These are phyloP conservation scores for Chloris gayana DNA, from an alignment of 176 grass and related monocot genomes.

Conservation along the genomic window DNA sequence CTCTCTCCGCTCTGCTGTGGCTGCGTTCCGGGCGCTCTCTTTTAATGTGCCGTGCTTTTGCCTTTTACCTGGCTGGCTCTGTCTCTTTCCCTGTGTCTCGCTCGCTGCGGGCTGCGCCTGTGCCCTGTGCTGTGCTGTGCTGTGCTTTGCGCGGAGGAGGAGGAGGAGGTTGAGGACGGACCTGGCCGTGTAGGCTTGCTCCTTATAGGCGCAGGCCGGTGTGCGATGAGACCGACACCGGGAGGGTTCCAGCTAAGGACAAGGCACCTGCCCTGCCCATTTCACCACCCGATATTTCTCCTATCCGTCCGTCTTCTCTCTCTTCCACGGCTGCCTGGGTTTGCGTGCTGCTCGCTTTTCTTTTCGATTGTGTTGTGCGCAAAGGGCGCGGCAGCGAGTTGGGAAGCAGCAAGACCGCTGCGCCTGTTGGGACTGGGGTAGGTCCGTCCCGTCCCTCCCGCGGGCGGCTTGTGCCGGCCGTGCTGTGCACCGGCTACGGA, in stretches of 20 bases:
- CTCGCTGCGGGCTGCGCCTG: slow-evolving; percentile 32
- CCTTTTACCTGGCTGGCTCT: slow-evolving; percentile 52
- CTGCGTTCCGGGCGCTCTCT: slow-evolving; percentile 38
- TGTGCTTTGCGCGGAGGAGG: too few species aligned
- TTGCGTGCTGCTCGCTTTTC: not conserved
- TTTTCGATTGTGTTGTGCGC: not conserved
- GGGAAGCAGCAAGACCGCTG: not conserved
- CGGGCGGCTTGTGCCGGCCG: too few species aligned
- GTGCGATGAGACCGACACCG: slow-evolving; percentile 42
- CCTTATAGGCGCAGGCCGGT: slow-evolving; percentile 30
- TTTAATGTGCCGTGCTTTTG: slow-evolving; percentile 59
- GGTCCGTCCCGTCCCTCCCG: not conserved
- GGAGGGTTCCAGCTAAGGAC: slow-evolving; percentile 49
- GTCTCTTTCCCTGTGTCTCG: slow-evolving; percentile 39
- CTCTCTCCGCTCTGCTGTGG: not conserved
- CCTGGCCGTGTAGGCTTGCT: slow-evolving; percentile 19
- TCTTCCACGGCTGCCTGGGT: not conserved
- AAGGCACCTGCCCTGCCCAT: slow-evolving; percentile 25
- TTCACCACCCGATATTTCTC: slow-evolving; percentile 12
- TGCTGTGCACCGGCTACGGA: too few species aligned
- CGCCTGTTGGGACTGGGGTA: not conserved
- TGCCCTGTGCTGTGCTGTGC: not conserved
- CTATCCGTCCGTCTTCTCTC: not conserved
- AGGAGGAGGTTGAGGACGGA: not conserved
- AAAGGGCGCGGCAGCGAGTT: not conserved